These are phyloP conservation scores for Komagataella mondaviorum DNA, from an alignment of 805 yeast genomes.

Conservation along the genomic window DNA sequence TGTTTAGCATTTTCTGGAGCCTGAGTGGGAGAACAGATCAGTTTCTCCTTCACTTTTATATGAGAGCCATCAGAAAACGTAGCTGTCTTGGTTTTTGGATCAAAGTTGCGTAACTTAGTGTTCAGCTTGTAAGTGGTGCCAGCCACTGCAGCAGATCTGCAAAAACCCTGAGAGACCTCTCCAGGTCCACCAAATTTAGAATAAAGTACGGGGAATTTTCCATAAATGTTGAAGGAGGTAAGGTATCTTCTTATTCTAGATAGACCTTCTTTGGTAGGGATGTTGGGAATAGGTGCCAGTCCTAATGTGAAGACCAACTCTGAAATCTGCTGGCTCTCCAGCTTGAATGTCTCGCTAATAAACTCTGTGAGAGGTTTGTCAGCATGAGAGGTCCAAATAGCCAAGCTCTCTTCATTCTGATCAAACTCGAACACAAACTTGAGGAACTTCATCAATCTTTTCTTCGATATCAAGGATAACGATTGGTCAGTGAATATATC, in stretches of 20 bases:
- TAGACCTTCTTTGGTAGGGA: slow-evolving; percentile 63
- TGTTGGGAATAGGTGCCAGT: slow-evolving; percentile 45
- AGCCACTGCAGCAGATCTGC: slow-evolving; percentile 96
- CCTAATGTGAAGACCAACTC: slow-evolving; percentile 86
- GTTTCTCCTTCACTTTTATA: slow-evolving; percentile 66
- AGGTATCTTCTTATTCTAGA: slow-evolving; percentile 75
- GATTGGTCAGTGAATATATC: slow-evolving; percentile 88
- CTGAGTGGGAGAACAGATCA: slow-evolving; percentile 65
- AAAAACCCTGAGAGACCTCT: slow-evolving; percentile 91
- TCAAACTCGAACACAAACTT: slow-evolving; percentile 75
- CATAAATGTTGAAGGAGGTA: slow-evolving; percentile 80
- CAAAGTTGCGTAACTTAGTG: slow-evolving; percentile 51
- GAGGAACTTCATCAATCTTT: slow-evolving; percentile 81
- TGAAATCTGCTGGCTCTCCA: slow-evolving; percentile 61
- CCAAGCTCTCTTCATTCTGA: slow-evolving; percentile 28
- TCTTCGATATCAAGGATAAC: slow-evolving; percentile 58
- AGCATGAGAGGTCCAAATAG: slow-evolving; percentile 36
- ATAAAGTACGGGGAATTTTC: slow-evolving; percentile 83
- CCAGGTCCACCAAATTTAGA: slow-evolving; percentile 95
- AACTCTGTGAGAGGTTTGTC: slow-evolving; percentile 46
- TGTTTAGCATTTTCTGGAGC: slow-evolving; percentile 28
- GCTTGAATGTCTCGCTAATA: slow-evolving; percentile 48
- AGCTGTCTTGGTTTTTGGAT: slow-evolving; percentile 55
- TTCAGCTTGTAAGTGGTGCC: slow-evolving; percentile 87
- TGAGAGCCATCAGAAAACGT: slow-evolving; percentile 61